Evolutionary conservation across 768 basidiomycete genomes (phyloP).

Genomic region (Leucocoprinus leucothites): DNA sequence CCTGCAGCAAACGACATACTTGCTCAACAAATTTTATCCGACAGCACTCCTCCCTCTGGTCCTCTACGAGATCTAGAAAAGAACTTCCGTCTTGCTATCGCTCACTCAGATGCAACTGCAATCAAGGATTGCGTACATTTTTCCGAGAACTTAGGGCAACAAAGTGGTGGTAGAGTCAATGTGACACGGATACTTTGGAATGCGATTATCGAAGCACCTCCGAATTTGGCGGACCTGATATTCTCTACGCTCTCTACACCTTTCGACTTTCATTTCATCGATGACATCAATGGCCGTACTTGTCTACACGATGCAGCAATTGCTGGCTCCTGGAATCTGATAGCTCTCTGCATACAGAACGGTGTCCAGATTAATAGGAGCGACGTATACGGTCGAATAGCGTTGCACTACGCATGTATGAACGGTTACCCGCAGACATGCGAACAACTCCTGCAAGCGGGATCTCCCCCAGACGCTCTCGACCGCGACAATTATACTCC

Average conservation of each 20-base stretch:
- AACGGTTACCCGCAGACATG: conserved; percentile 81
- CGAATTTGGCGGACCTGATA: conserved; percentile 71
- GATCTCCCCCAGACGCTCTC: conserved; percentile 60
- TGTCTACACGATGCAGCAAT: conserved; percentile 93
- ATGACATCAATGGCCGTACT: conserved; percentile 95
- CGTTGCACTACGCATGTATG: conserved; percentile 95
- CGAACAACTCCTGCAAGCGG: conserved; percentile 67
- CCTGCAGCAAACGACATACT: conserved; percentile 74
- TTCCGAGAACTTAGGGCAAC: conserved; percentile 63
- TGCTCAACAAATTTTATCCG: conserved; percentile 65
- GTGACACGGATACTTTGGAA: conserved; percentile 96
- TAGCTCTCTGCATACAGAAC: conserved; percentile 74
- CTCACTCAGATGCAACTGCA: conserved; percentile 52
- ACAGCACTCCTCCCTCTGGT: conserved; percentile 58
- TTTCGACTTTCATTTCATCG: conserved; percentile 89
- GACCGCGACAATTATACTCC: conserved; percentile 95
- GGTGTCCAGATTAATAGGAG: conserved; percentile 67
- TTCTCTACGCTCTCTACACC: conserved; percentile 60
- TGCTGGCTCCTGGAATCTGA: conserved; percentile 74
- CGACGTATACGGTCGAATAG: conserved; percentile 90
- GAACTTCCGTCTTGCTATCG: conserved; percentile 77
- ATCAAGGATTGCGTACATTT: conserved; percentile 69
- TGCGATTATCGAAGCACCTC: conserved; percentile 77
- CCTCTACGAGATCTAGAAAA: conserved; percentile 88
- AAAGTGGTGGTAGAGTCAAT: conserved; percentile 58